Evolutionary conservation across 1,139 yeast species (phyloP).

Genomic region (Debaryomyces subglobosus): DNA sequence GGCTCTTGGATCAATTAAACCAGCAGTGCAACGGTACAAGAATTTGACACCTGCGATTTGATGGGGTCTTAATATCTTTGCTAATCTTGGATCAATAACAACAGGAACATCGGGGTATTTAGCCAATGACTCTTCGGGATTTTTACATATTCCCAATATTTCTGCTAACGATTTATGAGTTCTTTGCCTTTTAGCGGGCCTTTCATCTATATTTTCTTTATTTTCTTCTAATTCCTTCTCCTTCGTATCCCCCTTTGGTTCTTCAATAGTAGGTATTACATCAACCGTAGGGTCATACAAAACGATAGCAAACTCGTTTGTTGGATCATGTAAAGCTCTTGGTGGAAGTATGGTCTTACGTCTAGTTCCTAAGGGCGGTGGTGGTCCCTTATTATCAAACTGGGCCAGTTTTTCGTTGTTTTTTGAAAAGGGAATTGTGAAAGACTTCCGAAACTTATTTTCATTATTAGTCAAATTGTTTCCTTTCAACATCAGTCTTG

Average conservation of each 20-base stretch:
- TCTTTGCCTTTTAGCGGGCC: slow-evolving; percentile 21
- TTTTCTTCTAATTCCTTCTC: slow-evolving; percentile 21
- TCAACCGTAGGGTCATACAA: slow-evolving; percentile 94
- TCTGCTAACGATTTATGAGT: slow-evolving; percentile 75
- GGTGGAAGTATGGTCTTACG: slow-evolving; percentile 74
- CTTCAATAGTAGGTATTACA: slow-evolving; percentile 51
- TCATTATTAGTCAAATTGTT: slow-evolving; percentile 33
- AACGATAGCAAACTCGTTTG: slow-evolving; percentile 91
- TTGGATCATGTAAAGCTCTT: slow-evolving; percentile 89
- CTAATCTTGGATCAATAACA: slow-evolving; percentile 87
- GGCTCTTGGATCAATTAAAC: slow-evolving; percentile 82
- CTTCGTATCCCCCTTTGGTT: slow-evolving; percentile 28
- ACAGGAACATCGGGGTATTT: slow-evolving; percentile 88
- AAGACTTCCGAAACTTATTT: slow-evolving; percentile 41
- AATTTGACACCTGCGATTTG: slow-evolving; percentile 96
- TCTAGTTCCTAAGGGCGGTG: slow-evolving; percentile 83
- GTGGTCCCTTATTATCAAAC: slow-evolving; percentile 43
- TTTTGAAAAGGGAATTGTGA: slow-evolving; percentile 55
- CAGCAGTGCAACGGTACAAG: slow-evolving; percentile 86
- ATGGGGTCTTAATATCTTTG: slow-evolving; percentile 89
- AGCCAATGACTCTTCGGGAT: slow-evolving; percentile 50
- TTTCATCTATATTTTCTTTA: slow-evolving; percentile 20
- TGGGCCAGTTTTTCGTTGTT: slow-evolving; percentile 29
- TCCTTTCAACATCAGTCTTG: slow-evolving; percentile 39
- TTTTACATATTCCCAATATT: slow-evolving; percentile 69